Base-by-base conservation (phyloP, 78 protist species). In the Cavenderia fasciculata region DNA sequence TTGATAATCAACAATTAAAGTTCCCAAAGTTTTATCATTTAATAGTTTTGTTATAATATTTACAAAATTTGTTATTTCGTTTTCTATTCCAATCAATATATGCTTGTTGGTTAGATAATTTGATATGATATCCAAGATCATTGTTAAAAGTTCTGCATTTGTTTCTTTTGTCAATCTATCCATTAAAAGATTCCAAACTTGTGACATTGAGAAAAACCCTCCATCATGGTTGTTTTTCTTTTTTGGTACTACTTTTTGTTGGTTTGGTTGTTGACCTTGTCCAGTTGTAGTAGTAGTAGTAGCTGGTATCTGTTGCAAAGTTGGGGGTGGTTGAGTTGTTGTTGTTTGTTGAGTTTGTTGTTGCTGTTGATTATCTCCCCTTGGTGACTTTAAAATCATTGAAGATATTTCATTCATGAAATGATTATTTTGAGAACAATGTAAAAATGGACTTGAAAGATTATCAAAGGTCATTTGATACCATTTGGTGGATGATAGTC, bases 401-500 rank as follows among this genome's bases (percentile, higher is more conserved):
- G 59, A 56, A 14, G 90, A 82, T 8, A 82, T 21, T 31, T 82
- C 79, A 44, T 36, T 56, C 40, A 82, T 36, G 34, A 82, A 56
- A 3, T 52, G 69, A 56, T 82, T 82, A 12, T 19, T 56, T 23
- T 29, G 27, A 7, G 90, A 65, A 33, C 74, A 82, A 56, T 82
- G 78, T 40, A 82, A 34, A 40, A 52, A 82, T 19, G 73, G 49
- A 29, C 49, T 38, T 11, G 90, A 63, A 18, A 41, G 10, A n/a
- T 57, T 54, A 18, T 29, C 69, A 57, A 31, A 82, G n/a, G 34
- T 43, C 1, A 82, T 66, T 57, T 82, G 90, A 36, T 82, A 68
- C 79, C 76, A 82, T 57, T 68, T 82, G 21, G 72, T 82, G 1
- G 90, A 82, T 7, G 78, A 82, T 47, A 82, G 5, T 14, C 23